These are phyloP conservation scores for Ophiocordyceps camponoti-saundersi DNA, from an alignment of 2,329 filamentous ascomycete species.

Conservation along the genomic window DNA sequence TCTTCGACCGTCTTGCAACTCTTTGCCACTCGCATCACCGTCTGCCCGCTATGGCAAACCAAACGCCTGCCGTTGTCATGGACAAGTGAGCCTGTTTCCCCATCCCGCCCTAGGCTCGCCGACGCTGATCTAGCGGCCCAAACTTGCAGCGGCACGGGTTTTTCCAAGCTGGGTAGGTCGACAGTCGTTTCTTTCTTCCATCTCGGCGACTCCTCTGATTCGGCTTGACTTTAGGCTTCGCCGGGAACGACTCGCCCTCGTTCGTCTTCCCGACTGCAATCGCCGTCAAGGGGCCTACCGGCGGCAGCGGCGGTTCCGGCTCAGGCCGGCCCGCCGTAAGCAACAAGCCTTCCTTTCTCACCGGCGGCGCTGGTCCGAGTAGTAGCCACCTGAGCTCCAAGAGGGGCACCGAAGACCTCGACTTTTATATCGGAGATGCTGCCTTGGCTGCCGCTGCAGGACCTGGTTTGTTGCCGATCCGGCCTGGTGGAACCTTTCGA, in stretches of 20 bases:
- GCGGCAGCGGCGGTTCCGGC: slow-evolving; percentile 56
- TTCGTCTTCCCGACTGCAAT: slow-evolving; percentile 99
- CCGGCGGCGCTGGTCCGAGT: slow-evolving; percentile 67
- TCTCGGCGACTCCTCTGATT: slow-evolving; percentile 8
- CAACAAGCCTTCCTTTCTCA: slow-evolving; percentile 91
- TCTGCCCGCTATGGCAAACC: slow-evolving; percentile 59
- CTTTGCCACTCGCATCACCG: not conserved
- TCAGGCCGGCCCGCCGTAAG: slow-evolving; percentile 79
- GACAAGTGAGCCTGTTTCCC: slow-evolving; percentile 78
- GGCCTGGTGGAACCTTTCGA: not conserved
- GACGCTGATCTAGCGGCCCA: not conserved
- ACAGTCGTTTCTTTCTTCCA: not conserved
- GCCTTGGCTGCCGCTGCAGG: slow-evolving; percentile 70
- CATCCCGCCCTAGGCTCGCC: slow-evolving; percentile 13
- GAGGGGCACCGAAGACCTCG: slow-evolving; percentile 90
- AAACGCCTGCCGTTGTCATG: slow-evolving; percentile 99
- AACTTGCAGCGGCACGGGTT: slow-evolving; percentile 74
- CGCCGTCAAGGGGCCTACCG: slow-evolving; percentile 66
- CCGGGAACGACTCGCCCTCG: slow-evolving; percentile 96
- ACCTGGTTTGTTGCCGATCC: slow-evolving; percentile 39
- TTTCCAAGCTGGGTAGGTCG: slow-evolving; percentile 84
- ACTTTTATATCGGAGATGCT: slow-evolving; percentile 98
- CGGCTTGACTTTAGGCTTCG: slow-evolving; percentile 52
- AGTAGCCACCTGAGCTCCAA: slow-evolving; percentile 69
- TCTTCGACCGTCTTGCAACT: not conserved